Percentiles rank a stretch among this genome's conserved stretches.
phyloP scores from a whole-genome alignment of 768 basidiomycete genomes.

The Lentinula detonsa region DNA sequence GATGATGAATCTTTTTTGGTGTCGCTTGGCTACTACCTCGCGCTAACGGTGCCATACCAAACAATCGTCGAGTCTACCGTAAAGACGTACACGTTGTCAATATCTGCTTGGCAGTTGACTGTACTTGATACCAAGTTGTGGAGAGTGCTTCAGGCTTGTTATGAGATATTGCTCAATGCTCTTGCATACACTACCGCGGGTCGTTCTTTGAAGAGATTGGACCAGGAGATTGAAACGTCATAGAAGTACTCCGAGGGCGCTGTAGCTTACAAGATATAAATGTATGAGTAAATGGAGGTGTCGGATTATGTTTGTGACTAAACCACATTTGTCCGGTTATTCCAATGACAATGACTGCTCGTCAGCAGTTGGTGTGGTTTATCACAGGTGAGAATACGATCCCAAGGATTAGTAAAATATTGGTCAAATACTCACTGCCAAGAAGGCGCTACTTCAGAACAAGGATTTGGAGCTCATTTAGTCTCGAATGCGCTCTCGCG shows the following conservation, averaged over 20 bases:
- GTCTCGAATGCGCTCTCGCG: slow-evolving; percentile 38
- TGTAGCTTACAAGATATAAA: no score
- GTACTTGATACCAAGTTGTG: not conserved
- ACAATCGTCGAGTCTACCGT: not conserved
- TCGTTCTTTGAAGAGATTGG: not conserved
- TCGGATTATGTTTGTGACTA: no score
- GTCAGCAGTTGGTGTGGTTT: not conserved
- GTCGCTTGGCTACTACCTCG: not conserved
- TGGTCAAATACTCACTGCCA: not conserved
- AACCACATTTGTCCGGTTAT: no score
- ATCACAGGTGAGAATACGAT: not conserved
- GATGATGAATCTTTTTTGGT: not conserved
- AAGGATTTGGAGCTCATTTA: slow-evolving; percentile 50
- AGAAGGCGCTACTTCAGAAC: not conserved
- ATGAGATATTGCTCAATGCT: not conserved
- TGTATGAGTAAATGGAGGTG: no score
- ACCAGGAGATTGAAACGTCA: no score
- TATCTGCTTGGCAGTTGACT: not conserved
- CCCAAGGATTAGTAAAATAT: no score
- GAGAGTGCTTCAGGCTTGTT: not conserved
- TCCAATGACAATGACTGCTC: no score
- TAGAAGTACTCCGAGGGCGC: not conserved
- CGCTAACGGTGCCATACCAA: not conserved
- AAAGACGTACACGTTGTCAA: not conserved
- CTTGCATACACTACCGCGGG: not conserved